Evolutionary conservation across 768 basidiomycete species (phyloP).

Genomic region (Trametes elegans): DNA sequence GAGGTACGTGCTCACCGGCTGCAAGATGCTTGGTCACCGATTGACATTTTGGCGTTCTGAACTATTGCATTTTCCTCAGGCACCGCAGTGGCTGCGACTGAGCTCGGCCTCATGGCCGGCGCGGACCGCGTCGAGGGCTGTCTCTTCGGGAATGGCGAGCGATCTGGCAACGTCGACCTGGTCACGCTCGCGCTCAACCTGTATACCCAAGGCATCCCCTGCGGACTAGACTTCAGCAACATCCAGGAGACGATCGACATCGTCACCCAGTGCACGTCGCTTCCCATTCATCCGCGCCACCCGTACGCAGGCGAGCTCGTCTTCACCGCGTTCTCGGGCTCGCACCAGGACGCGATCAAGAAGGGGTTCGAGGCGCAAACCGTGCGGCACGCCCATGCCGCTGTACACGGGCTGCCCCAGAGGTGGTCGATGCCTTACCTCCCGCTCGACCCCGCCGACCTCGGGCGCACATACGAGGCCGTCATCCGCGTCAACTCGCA

Average conservation of each 20-base stretch:
- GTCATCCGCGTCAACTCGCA: constrained; percentile 99
- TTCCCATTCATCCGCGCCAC: constrained; percentile 93
- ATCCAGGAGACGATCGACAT: constrained; percentile 88
- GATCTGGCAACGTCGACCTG: constrained; percentile 97
- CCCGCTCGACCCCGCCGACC: constrained; percentile 93
- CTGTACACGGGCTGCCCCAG: constrained; percentile 52
- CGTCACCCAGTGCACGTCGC: constrained; percentile 94
- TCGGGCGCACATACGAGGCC: constrained; percentile 95
- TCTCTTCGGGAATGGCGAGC: constrained; percentile 96
- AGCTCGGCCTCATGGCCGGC: constrained; percentile 89
- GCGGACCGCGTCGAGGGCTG: constrained; percentile 98
- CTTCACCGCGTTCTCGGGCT: constrained; percentile 98
- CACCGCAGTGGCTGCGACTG: constrained; percentile 82
- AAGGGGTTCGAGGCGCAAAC: constrained; percentile 93
- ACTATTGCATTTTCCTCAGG: neutral
- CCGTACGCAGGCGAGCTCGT: constrained; percentile 98
- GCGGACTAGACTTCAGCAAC: constrained; percentile 89
- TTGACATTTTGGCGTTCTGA: no score
- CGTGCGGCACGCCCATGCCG: constrained; percentile 58
- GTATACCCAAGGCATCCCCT: constrained; percentile 91
- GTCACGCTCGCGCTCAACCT: constrained; percentile 95
- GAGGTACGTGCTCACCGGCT: constrained; percentile 52
- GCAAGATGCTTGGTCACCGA: neutral
- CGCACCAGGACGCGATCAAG: constrained; percentile 98
- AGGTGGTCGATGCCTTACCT: constrained; percentile 95